Base-by-base conservation (phyloP, 1,284 basidiomycete genomes). In the Irpex sp. region DNA sequence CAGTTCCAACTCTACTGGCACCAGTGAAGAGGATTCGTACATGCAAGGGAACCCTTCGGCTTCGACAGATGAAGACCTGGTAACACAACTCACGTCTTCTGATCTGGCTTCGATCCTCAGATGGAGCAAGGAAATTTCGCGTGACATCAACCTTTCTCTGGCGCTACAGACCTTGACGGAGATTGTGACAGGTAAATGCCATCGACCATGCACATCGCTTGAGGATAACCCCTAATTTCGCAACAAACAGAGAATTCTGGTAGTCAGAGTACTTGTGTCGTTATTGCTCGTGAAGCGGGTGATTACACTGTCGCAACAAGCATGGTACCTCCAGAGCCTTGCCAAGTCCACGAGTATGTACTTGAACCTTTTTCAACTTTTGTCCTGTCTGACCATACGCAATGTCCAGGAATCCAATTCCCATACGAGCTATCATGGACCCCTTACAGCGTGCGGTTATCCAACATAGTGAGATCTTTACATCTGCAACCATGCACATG, bases 111-210 rank as follows among this genome's bases (percentile, higher is more conserved):
- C 83, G 0, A 87, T 87, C 56, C 75, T 87, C 45, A 85, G 83
- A 64, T 88, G 85, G 83, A 87, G 85, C 67, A 85, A 86, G 68
- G 85, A 87, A 61, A 88, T 90, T 19, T 87, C 86, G 0, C 82
- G 84, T 47, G 86, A 88, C 69, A 87, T 88, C 54, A 87, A 87
- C 66, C 70, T 90, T n/a, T 67, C 62, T 16, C 65, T 66, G 82
- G 87, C 87, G 7, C 73, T 88, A 19, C 85, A 86, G 66, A 75
- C 85, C 49, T 70, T 90, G 56, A 88, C 87, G 2, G 87, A 88
- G 70, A 88, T 88, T 62, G 83, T 84, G 0, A 82, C 84, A 14
- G 85, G 85, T 84, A 68, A 52, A 71, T 67, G 5, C 45, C 19
- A n/a, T 35, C 8, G 4, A 2, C 21, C 21, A 23, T 51, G 18